A percentile compares a stretch with the other conserved stretches of the same genome.
Conservation (phyloP, 2,329 filamentous ascomycete genomes). For the Paracoccidioides lutzii region DNA sequence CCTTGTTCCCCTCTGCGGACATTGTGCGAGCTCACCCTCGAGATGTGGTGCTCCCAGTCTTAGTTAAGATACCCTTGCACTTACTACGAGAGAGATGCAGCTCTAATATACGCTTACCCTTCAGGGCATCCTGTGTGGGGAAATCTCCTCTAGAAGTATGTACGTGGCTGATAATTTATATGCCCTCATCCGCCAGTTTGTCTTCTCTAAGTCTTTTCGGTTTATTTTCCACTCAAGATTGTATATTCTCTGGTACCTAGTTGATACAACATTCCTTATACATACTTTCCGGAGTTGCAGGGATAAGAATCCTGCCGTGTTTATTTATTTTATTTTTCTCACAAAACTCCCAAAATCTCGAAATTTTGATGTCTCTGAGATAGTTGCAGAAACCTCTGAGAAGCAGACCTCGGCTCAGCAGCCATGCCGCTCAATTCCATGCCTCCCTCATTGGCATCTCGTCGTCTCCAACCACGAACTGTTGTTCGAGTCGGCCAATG, state of each 20-base stretch:
- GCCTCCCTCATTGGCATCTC: background rate
- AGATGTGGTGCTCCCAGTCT: background rate
- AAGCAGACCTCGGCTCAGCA: background rate
- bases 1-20: background rate
- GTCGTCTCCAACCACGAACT: background rate
- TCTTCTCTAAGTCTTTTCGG: background rate
- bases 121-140: background rate
- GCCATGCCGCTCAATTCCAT: background rate
- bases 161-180: background rate
- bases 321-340: background rate
- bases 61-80: background rate
- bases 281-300: background rate
- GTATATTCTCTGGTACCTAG: background rate
- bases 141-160: background rate
- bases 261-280: background rate
- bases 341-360: background rate
- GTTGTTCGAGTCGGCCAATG: constrained; percentile 1
- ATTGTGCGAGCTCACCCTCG: background rate
- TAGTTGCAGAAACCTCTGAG: background rate
- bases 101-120: background rate
- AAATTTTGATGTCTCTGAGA: background rate
- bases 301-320: background rate
- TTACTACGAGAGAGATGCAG: background rate
- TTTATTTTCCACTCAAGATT: background rate
- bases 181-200: background rate